Percentiles rank a stretch among this genome's conserved stretches.
These are phyloP conservation scores for Euphrasia arctica DNA, from an alignment of 305 asterid genomes.

Conservation along the genomic window DNA sequence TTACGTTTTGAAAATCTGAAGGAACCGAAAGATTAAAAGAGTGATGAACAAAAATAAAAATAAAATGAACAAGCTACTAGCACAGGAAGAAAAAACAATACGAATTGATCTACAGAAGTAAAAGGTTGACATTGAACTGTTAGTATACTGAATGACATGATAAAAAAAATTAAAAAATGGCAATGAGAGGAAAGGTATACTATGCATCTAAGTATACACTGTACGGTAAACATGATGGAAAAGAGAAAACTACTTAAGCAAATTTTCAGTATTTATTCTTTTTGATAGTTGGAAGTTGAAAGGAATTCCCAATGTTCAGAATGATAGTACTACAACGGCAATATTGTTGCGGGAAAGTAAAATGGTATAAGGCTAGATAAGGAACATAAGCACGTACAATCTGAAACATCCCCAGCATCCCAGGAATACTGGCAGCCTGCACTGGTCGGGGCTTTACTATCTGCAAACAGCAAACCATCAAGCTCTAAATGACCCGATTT, in stretches of 20 bases:
- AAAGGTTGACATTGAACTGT: background rate
- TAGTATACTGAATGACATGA: constrained; percentile 3
- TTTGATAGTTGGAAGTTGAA: constrained; percentile 4
- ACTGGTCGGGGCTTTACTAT: constrained; percentile 91
- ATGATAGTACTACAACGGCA: constrained; percentile 5
- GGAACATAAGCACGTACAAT: constrained; percentile 48
- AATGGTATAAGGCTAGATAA: background rate
- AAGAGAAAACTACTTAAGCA: constrained; percentile 17
- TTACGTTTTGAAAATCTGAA: constrained; percentile 14
- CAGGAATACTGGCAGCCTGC: constrained; percentile 99
- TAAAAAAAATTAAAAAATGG: background rate
- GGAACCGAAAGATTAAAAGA: background rate
- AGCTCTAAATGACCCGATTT: constrained; percentile 20
- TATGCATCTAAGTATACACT: constrained; percentile 1
- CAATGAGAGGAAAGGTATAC: background rate
- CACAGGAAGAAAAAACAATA: background rate
- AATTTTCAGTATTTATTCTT: constrained; percentile 5
- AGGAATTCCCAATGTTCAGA: background rate
- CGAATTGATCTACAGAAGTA: background rate
- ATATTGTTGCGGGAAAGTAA: constrained; percentile 3
- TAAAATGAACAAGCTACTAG: background rate
- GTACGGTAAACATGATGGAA: constrained; percentile 10
- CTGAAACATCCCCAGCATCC: constrained; percentile 99
- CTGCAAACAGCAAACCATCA: constrained; percentile 40
- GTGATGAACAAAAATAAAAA: background rate